Base-by-base conservation (phyloP, 1,284 basidiomycete genomes). In the Heimioporus punctisporus region DNA sequence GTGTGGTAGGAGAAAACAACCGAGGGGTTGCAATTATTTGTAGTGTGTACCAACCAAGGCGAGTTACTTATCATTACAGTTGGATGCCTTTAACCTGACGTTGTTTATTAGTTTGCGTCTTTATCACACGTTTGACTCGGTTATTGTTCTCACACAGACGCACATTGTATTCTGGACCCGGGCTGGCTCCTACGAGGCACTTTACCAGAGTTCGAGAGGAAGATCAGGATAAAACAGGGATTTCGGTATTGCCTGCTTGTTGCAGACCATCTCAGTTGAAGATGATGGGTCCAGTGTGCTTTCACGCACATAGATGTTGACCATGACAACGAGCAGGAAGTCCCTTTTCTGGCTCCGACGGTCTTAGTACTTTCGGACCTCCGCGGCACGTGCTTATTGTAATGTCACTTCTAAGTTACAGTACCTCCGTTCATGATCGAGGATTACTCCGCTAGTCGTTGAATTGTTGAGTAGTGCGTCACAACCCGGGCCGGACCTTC, bases 201-300 rank as follows among this genome's bases (percentile, higher is more conserved):
- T 91, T 96, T 55, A 78, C 77, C 55, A 66, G 49, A 66, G 76
- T 49, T 34, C 67, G 60, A 74, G 81, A 59, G 51, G 46, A 59
- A 1, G 73, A 67, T 1, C 56, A 69, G 5, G 69, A 73, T 12
- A 72, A 72, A 24, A 57, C 68, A 17, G 79, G 73, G 48, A 51
- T 54, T 34, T 65, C 70, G 40, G 68, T 65, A 45, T 26, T 76
- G 19, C 64, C 61, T 19, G 77, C 76, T 23, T 85, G 82, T 95
- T 19, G 94, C 94, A 0, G 94, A 97, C 69, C 90, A 93, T 65
- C 79, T 96, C n/a, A n/a, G n/a, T n/a, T n/a, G n/a, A n/a, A n/a
- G n/a, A n/a, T n/a, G n/a, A n/a, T n/a, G n/a, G n/a, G n/a, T n/a
- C n/a, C n/a, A n/a, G n/a, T n/a, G n/a, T n/a, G n/a, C n/a, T n/a